Percentiles rank a stretch among this genome's conserved stretches.
Conservation (phyloP, 2,329 filamentous ascomycete species). For the Penicillium digitatum region DNA sequence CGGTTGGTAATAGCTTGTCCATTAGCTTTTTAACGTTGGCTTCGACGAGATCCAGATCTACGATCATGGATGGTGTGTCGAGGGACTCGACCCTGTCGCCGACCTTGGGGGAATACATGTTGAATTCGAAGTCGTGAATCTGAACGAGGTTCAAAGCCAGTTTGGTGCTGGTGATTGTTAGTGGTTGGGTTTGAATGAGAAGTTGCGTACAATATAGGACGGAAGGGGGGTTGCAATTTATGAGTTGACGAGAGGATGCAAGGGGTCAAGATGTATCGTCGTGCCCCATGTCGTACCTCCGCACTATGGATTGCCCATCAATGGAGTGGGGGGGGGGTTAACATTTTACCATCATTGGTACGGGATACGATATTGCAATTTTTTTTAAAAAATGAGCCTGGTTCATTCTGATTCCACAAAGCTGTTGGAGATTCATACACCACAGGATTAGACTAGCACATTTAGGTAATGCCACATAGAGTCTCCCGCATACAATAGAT, state of each 20-base stretch:
- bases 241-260: not conserved
- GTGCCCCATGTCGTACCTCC: not conserved
- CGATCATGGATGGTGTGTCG: conserved; percentile 56
- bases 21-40: conserved; percentile 50
- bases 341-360: not conserved
- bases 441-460: not conserved
- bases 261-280: not conserved
- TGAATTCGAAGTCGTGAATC: not conserved
- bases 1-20: conserved; percentile 45
- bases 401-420: not conserved
- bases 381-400: not conserved
- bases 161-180: not conserved
- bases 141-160: not conserved
- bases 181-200: not conserved
- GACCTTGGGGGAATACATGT: conserved; percentile 42
- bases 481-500: too few relatives aligned
- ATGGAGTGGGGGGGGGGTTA: not conserved
- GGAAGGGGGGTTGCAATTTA: not conserved
- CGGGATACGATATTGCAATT: not conserved
- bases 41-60: conserved; percentile 52
- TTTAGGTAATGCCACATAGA: too few relatives aligned
- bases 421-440: too few relatives aligned
- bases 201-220: not conserved
- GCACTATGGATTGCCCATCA: not conserved
- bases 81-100: conserved; percentile 45